Evolutionary conservation across 2,329 filamentous ascomycete species (phyloP).

Genomic region (Aspergillus quadrilineatus): DNA sequence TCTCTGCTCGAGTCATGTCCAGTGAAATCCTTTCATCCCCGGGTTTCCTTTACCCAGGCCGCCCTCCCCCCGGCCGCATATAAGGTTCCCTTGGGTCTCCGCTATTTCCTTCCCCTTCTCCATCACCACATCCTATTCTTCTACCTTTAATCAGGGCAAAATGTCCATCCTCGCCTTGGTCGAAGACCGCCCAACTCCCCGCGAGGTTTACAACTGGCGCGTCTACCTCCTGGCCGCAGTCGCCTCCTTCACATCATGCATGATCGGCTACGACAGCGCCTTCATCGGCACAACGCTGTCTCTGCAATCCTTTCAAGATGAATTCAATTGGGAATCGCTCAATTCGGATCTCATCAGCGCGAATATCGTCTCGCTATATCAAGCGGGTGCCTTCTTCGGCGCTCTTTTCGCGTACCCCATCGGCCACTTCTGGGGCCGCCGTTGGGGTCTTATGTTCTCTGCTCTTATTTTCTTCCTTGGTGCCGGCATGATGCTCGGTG

Average conservation of each 20-base stretch:
- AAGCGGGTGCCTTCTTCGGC: not conserved
- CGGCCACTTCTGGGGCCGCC: not conserved
- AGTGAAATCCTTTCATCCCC: not conserved
- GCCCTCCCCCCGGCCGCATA: conserved; percentile 9
- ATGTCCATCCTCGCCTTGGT: conserved; percentile 42
- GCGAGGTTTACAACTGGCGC: not conserved
- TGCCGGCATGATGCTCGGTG: not conserved
- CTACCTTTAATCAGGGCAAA: not conserved
- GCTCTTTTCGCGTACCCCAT: not conserved
- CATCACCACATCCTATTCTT: conserved; percentile 11
- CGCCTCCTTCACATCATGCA: not conserved
- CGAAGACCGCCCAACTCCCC: conserved; percentile 44
- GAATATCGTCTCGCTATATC: not conserved
- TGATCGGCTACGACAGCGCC: not conserved
- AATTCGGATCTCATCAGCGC: not conserved
- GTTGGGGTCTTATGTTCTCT: not conserved
- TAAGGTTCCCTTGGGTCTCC: conserved; percentile 5
- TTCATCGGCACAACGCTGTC: not conserved
- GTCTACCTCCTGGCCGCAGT: not conserved
- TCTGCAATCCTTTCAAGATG: not conserved
- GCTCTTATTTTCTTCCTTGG: not conserved
- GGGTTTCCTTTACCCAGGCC: conserved; percentile 3
- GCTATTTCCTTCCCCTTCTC: not conserved
- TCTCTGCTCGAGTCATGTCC: not conserved
- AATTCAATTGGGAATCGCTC: too few species aligned